phyloP scores from a whole-genome alignment of 192 early-diverging fungal species.

The Neocallimastix lanati region DNA sequence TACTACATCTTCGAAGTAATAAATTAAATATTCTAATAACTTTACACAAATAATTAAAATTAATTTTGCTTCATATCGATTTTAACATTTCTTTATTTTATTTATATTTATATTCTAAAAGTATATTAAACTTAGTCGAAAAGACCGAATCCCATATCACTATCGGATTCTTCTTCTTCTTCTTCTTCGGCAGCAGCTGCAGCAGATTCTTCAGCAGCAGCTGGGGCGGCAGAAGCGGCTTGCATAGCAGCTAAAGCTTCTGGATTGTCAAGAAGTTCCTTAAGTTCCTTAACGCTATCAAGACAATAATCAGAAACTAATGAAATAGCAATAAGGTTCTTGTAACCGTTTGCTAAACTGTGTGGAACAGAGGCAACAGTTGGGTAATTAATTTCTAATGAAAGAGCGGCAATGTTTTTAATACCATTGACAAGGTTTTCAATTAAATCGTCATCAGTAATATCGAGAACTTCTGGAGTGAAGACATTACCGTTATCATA shows the following conservation, averaged over 20 bases:
- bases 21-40: too few relatives aligned
- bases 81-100: neutral
- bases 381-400: conserved; percentile 57
- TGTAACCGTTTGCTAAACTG: conserved; percentile 92
- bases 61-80: neutral
- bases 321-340: conserved; percentile 33
- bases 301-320: conserved; percentile 2
- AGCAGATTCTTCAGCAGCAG: conserved; percentile 34
- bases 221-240: conserved; percentile 54
- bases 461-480: conserved; percentile 72
- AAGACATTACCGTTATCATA: conserved; percentile 84
- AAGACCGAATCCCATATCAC: conserved; percentile 76
- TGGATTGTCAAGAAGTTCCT: conserved; percentile 86
- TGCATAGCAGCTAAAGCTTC: conserved; percentile 50
- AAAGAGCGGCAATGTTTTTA: conserved; percentile 60
- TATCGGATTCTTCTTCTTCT: too few relatives aligned
- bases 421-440: conserved; percentile 48
- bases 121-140: conserved; percentile 2
- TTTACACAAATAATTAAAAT: too few relatives aligned
- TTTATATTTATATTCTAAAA: neutral
- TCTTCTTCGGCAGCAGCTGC: too few relatives aligned
- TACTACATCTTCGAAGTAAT: too few relatives aligned
- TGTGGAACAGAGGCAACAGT: conserved; percentile 81
- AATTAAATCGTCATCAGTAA: conserved; percentile 54
- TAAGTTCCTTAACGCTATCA: conserved; percentile 22